A percentile compares a stretch with the other conserved stretches of the same genome.
phyloP scores from a whole-genome alignment of 2,329 filamentous ascomycete genomes.

The Colletotrichum viniferum region DNA sequence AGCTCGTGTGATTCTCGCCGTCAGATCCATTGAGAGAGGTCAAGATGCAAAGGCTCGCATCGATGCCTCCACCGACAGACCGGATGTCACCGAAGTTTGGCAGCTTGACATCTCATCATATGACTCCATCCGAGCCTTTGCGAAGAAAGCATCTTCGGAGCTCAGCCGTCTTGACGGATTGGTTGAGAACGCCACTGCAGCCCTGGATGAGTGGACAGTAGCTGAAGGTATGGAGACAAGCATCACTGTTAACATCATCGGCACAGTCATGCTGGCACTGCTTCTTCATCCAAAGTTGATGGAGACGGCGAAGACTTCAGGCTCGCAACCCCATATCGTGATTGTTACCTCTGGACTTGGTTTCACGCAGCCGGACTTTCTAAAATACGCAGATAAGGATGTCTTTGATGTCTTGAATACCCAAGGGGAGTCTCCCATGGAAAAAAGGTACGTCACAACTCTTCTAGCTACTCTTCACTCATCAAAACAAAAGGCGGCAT shows the following conservation, averaged over 20 bases:
- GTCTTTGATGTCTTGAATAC: not conserved
- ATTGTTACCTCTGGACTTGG: not conserved
- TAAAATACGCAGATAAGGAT: not conserved
- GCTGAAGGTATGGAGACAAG: conserved; percentile 53
- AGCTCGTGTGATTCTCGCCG: not conserved
- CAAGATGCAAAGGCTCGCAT: not conserved
- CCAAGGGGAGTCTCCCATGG: not conserved
- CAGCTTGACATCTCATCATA: not conserved
- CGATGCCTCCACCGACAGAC: not conserved
- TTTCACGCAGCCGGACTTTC: not conserved
- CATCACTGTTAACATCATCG: conserved; percentile 38
- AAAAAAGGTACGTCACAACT: not conserved
- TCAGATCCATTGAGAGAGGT: not conserved
- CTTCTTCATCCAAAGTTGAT: not conserved
- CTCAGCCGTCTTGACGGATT: not conserved
- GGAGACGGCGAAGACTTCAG: not conserved
- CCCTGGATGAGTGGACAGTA: conserved; percentile 31
- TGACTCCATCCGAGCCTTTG: not conserved
- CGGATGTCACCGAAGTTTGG: not conserved
- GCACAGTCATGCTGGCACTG: conserved; percentile 15
- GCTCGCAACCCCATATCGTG: not conserved
- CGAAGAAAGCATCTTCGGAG: not conserved
- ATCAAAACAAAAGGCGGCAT: not conserved
- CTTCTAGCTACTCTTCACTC: too few species aligned
- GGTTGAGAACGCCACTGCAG: conserved; percentile 46